Conservation (phyloP, 805 yeast genomes). For the Candida lessepsii region DNA sequence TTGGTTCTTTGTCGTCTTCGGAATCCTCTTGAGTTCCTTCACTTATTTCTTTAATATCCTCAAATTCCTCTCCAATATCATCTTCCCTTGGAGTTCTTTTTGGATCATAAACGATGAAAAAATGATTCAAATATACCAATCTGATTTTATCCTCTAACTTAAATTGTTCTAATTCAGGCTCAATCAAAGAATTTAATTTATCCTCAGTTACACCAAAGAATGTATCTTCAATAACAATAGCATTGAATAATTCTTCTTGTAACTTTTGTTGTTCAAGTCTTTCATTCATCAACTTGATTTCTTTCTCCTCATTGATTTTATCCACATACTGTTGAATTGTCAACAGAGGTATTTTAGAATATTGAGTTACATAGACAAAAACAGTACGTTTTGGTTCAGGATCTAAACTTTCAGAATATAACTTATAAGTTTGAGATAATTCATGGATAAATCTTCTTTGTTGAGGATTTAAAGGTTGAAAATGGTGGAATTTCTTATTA, state of each 20-base stretch:
- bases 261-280: conserved; percentile 22
- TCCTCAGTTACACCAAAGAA: conserved; percentile 46
- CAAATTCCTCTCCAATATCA: not conserved
- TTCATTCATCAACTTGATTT: conserved; percentile 17
- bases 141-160: not conserved
- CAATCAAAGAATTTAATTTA: conserved; percentile 26
- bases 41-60: not conserved
- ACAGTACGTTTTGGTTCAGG: conserved; percentile 78
- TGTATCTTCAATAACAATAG: conserved; percentile 52
- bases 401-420: conserved; percentile 75
- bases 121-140: conserved; percentile 4
- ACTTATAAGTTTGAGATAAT: conserved; percentile 55
- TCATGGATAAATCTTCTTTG: conserved; percentile 74
- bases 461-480: conserved; percentile 69
- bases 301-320: conserved; percentile 16
- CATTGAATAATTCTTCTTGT: conserved; percentile 39
- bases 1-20: not conserved
- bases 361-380: conserved; percentile 45
- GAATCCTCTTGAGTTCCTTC: not conserved
- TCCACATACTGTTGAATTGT: conserved; percentile 32
- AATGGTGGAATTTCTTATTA: conserved; percentile 46
- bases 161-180: conserved; percentile 19
- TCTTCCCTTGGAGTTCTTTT: not conserved
- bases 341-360: conserved; percentile 36
- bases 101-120: conserved; percentile 4